Evolutionary conservation across 352 stramenopile genomes (phyloP).

Genomic region (Globisporangium splendens): DNA sequence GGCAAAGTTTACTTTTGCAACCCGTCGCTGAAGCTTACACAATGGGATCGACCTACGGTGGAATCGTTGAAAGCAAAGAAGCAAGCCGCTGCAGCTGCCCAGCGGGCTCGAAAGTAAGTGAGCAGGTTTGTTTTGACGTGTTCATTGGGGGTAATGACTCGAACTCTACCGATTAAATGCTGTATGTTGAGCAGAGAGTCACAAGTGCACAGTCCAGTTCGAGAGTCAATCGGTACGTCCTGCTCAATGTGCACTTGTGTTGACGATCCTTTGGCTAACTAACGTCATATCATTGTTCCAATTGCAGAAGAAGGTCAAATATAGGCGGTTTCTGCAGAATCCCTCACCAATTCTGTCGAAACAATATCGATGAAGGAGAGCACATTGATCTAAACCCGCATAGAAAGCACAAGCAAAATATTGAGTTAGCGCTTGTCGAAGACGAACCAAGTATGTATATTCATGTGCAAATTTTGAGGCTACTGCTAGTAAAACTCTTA

Average conservation of each 20-base stretch:
- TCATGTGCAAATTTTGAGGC: slow-evolving; percentile 6
- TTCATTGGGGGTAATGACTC: slow-evolving; percentile 18
- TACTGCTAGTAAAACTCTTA: slow-evolving; percentile 3
- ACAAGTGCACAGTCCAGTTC: slow-evolving; percentile 24
- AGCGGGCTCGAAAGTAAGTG: slow-evolving; percentile 36
- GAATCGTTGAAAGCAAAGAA: slow-evolving; percentile 63
- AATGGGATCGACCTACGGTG: slow-evolving; percentile 81
- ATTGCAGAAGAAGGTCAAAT: slow-evolving; percentile 52
- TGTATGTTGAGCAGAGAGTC: slow-evolving; percentile 19
- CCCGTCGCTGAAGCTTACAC: slow-evolving; percentile 59
- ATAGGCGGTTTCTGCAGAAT: slow-evolving; percentile 14
- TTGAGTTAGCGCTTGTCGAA: no score
- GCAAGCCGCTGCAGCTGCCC: slow-evolving; percentile 33
- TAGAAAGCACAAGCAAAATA: no score
- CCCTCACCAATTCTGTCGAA: background rate
- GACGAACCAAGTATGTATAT: slow-evolving; percentile 1
- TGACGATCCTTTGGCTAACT: background rate
- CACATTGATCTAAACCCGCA: background rate
- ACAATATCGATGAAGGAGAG: background rate
- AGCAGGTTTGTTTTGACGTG: background rate
- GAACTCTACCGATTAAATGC: background rate
- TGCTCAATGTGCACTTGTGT: background rate
- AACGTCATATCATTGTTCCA: slow-evolving; percentile 7
- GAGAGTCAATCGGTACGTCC: slow-evolving; percentile 34
- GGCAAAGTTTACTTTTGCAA: slow-evolving; percentile 87